phyloP scores from a whole-genome alignment of 2,329 filamentous ascomycete species.

The Parascedosporium putredinis region DNA sequence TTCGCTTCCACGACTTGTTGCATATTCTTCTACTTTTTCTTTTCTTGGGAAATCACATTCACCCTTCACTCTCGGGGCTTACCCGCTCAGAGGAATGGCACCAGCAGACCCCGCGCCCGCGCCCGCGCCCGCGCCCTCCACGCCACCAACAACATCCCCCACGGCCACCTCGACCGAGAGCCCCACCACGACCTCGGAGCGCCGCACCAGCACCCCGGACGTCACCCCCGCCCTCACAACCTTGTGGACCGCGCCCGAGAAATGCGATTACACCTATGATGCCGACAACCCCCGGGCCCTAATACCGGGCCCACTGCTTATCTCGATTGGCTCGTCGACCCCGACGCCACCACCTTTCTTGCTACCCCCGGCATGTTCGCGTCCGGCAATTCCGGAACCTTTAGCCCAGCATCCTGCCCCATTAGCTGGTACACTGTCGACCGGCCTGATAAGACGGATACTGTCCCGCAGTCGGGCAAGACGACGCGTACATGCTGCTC shows the following conservation, averaged over 20 bases:
- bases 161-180: not conserved
- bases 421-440: slow-evolving; percentile 29
- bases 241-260: slow-evolving; percentile 23
- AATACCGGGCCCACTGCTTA: slow-evolving; percentile 23
- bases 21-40: not conserved
- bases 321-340: slow-evolving; percentile 25
- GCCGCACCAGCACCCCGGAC: not conserved
- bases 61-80: not conserved
- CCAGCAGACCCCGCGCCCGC: not conserved
- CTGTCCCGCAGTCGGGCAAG: slow-evolving; percentile 19
- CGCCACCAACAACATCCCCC: not conserved
- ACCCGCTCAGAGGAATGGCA: slow-evolving; percentile 1
- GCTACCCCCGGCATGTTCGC: slow-evolving; percentile 31
- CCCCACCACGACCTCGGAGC: not conserved
- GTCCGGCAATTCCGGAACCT: slow-evolving; percentile 25
- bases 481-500: slow-evolving; percentile 31
- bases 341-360: slow-evolving; percentile 27
- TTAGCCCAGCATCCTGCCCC: slow-evolving; percentile 29
- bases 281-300: slow-evolving; percentile 16
- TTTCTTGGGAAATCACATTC: not conserved
- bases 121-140: too few species aligned
- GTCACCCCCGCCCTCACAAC: slow-evolving; percentile 26
- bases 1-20: too few species aligned
- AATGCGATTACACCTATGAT: slow-evolving; percentile 29
- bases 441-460: slow-evolving; percentile 15